phyloP scores from a whole-genome alignment of 2,329 filamentous ascomycete species.

The Pestalotiopsis sp. region DNA sequence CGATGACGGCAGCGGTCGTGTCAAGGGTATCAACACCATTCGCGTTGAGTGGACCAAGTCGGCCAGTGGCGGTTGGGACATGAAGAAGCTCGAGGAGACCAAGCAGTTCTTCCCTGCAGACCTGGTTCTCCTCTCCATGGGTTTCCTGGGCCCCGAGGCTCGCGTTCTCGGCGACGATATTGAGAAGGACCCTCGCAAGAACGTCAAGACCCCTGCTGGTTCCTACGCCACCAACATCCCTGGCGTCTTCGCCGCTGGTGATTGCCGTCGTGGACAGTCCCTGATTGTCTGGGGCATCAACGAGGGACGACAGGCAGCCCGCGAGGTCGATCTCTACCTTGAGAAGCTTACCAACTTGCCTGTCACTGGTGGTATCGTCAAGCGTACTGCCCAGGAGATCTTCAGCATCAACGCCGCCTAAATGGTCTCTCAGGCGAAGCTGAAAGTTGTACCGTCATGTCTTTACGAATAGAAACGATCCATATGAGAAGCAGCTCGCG shows the following conservation, averaged over 20 bases:
- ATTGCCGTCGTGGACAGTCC: conserved; percentile 92
- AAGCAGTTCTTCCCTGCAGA: conserved; percentile 97
- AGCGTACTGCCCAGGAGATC: conserved; percentile 75
- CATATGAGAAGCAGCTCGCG: neutral
- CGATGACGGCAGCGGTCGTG: conserved; percentile 81
- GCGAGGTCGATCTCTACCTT: conserved; percentile 88
- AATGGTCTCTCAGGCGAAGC: neutral
- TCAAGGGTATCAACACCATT: conserved; percentile 94
- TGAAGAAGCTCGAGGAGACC: conserved; percentile 94
- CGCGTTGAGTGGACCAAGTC: conserved; percentile 96
- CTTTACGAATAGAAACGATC: conserved; percentile 8
- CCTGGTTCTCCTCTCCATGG: conserved; percentile 93
- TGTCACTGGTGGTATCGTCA: conserved; percentile 90
- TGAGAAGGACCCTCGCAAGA: conserved; percentile 91
- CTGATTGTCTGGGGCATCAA: conserved; percentile 99
- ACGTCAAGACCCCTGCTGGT: conserved; percentile 89
- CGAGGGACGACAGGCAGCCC: conserved; percentile 88
- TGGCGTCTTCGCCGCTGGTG: conserved; percentile 91
- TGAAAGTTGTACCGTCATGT: conserved; percentile 6
- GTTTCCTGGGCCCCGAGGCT: conserved; percentile 92
- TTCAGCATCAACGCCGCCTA: conserved; percentile 41
- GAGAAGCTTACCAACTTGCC: conserved; percentile 79
- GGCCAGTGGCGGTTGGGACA: conserved; percentile 89
- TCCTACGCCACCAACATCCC: conserved; percentile 87
- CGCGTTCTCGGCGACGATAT: conserved; percentile 84